Evolutionary conservation across 805 yeast genomes (phyloP).

Genomic region (Sungouiella blattae): DNA sequence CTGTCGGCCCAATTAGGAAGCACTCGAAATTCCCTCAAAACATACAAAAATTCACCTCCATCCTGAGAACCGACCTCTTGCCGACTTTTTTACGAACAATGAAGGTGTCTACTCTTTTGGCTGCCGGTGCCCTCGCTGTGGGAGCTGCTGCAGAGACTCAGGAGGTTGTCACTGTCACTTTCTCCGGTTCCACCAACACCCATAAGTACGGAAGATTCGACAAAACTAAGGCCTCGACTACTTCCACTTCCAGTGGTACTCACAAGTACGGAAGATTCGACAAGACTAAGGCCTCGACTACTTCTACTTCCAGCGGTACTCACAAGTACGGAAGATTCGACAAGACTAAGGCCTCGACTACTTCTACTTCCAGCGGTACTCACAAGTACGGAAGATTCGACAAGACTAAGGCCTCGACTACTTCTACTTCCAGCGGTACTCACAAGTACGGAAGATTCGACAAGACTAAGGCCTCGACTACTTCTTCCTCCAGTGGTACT

Average conservation of each 20-base stretch:
- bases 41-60: conserved; percentile 2
- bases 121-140: conserved; percentile 14
- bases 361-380: conserved; percentile 24
- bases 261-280: conserved; percentile 18
- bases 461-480: conserved; percentile 33
- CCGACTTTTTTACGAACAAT: conserved; percentile 4
- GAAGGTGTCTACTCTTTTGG: conserved; percentile 16
- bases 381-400: conserved; percentile 23
- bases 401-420: conserved; percentile 11
- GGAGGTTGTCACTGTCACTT: conserved; percentile 15
- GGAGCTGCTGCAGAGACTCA: conserved; percentile 12
- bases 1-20: conserved; percentile 14
- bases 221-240: conserved; percentile 16
- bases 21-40: conserved; percentile 14
- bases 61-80: background rate
- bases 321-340: conserved; percentile 57
- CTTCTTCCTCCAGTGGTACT: conserved; percentile 31
- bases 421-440: conserved; percentile 22
- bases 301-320: conserved; percentile 25
- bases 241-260: conserved; percentile 14
- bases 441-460: conserved; percentile 30
- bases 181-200: conserved; percentile 17
- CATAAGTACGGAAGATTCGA: conserved; percentile 22
- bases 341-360: conserved; percentile 35
- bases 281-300: conserved; percentile 14